Evolutionary conservation across 345 rosid species (phyloP), one percentile per base, ranked within the genome.

Genomic region (Brassica juncea): DNA sequence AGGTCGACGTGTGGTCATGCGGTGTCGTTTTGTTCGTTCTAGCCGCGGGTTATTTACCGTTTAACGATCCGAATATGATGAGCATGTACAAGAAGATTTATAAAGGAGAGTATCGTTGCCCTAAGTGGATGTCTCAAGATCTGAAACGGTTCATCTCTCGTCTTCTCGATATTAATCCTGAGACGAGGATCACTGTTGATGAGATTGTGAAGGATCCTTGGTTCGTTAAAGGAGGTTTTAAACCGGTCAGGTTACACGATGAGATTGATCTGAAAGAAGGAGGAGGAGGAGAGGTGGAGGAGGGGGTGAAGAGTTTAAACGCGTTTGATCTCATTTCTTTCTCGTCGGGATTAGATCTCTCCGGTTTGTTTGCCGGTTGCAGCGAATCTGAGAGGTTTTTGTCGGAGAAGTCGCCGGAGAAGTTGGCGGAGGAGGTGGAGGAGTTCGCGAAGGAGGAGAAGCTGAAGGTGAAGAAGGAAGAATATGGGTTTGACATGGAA

Each of bases 1-100:
- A 90, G 80, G 91, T 89, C 0, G 99, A 94, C 68, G 87, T 92
- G 0, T 92, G 99, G 99, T 92, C 99, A 0, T 91, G 97, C 12
- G 99, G 97, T 1, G 82, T 94, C 49, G 81, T 94, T 54, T 86
- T 94, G 52, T 94, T 87, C 80, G 99, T 92, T 8, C 76, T 92
- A 27, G 84, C 84, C 55, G 92, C 97, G 0, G 99, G 97, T 28
- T 92, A 77, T 81, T 74, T 94, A 80, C 99, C 97, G 66, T 94
- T 94, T 64, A 91, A 84, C 25, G 97, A 94, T 60, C 91, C 95
- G 4, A 94, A 94, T 75, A 81, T 94, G 68, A 94, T 92, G 97
- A 86, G 52, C 27, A 81, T 94, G 97, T 92, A 94, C 61, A 82
- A 85, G 88, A 92, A 92, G 81, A 92, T 94, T 31, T 94, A 94